Evolutionary conservation across 2,329 filamentous ascomycete species (phyloP), one percentile per base, ranked within the genome.

Genomic region (Xylaria multiplex): DNA sequence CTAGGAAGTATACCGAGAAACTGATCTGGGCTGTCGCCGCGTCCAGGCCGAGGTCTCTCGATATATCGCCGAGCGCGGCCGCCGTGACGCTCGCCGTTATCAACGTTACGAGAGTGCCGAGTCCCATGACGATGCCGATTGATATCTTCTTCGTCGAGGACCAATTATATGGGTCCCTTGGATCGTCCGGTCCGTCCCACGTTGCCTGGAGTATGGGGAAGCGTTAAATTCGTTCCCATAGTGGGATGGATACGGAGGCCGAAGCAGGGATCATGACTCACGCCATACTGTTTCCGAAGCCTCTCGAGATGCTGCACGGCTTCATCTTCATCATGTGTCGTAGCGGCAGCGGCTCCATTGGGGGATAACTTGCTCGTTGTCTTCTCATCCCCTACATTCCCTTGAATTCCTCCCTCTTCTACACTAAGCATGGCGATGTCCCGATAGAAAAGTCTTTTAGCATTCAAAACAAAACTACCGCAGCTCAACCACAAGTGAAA

Each of bases 41-140:
- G 49, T 69, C 67, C 16, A 79, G 77, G 24, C 60, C 57, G 0
- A 81, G 62, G 43, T 81, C 78, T 2, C 54, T 50, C 1, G 73
- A 58, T 59, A 80, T 79, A 8, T 76, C 68, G 14, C 73, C 70
- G 0, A 81, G 70, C 0, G 78, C 78, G 0, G 79, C 72, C 0
- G 78, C 77, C n/a, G 79, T 75, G 69, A 80, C 79, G 55, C 75
- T 77, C 1, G 78, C 77, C 0, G 78, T 76, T 74, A 80, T 77
- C 19, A 77, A 67, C 0, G 78, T 79, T 6, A 79, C 75, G 4
- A 81, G 74, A 22, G 78, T 73, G 8, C 77, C 74, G 2, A 75
- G 67, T 0, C 79, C 79, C 46, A 74, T 72, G 30, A 80, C 65
- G 22, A 80, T 42, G 5, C 70, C 75, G 43, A 76, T 75, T 2